Conservation (phyloP, 169 alveolate species). For the Eimeria maxima region DNA sequence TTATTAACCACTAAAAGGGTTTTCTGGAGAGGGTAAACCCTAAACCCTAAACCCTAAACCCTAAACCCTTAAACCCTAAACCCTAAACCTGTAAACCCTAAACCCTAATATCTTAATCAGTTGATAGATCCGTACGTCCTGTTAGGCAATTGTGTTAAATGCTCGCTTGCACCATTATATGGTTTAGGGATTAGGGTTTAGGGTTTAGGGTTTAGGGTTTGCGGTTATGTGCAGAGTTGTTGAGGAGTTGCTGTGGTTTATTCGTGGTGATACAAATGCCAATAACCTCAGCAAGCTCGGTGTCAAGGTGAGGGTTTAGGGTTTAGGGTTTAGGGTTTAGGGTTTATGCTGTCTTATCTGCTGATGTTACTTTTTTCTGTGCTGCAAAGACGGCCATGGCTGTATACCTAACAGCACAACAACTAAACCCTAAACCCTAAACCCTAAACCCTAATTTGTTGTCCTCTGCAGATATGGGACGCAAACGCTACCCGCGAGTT, state of each 20-base stretch:
- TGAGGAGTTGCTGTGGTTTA: constrained; percentile 98
- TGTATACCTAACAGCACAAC: background rate
- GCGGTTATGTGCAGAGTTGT: constrained; percentile 85
- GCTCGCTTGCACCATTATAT: background rate
- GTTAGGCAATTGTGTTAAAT: background rate
- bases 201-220: constrained; percentile 8
- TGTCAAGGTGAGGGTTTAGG: constrained; percentile 87
- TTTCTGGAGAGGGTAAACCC: constrained; percentile 93
- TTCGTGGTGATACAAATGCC: constrained; percentile 97
- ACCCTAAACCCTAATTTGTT: constrained; percentile 27
- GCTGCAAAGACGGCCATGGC: background rate
- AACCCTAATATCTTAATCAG: background rate
- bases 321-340: constrained; percentile 2
- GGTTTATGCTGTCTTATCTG: background rate
- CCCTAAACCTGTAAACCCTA: background rate
- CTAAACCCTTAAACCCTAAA: background rate
- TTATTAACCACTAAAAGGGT: constrained; percentile 98
- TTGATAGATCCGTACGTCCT: background rate
- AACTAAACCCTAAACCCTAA: constrained; percentile 38
- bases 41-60: background rate
- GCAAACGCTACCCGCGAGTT: constrained; percentile 98
- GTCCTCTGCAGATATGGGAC: constrained; percentile 95
- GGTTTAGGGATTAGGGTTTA: background rate
- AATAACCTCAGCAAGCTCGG: constrained; percentile 95
- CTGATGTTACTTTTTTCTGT: background rate